These are phyloP conservation scores for Leccinum pachyderme DNA, from an alignment of 1,284 basidiomycete genomes.

Conservation along the genomic window DNA sequence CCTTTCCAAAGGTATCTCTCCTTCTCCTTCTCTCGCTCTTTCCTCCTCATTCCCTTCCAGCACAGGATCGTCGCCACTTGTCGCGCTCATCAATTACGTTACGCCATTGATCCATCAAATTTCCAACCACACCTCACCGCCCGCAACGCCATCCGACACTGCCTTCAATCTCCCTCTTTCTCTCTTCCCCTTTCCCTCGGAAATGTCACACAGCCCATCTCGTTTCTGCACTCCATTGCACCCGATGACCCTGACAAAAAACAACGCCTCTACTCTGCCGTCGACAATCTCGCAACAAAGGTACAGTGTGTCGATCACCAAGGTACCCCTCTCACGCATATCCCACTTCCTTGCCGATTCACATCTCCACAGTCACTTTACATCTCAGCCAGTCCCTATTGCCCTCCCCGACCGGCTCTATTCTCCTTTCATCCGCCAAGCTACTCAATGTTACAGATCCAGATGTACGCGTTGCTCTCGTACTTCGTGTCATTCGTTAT, in stretches of 20 bases:
- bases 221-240: constrained; percentile 22
- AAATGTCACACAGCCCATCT: constrained; percentile 31
- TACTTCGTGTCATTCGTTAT: constrained; percentile 65
- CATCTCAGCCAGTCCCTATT: constrained; percentile 36
- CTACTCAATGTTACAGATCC: constrained; percentile 38
- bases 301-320: constrained; percentile 37
- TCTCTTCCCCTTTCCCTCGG: constrained; percentile 33
- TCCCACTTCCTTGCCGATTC: constrained; percentile 13
- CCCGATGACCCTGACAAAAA: constrained; percentile 19
- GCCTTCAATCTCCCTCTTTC: constrained; percentile 31
- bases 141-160: constrained; percentile 65
- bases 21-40: neutral
- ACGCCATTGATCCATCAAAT: constrained; percentile 66
- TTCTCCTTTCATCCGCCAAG: constrained; percentile 41
- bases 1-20: constrained; percentile 58
- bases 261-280: constrained; percentile 37
- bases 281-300: constrained; percentile 33
- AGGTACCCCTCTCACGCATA: constrained; percentile 19
- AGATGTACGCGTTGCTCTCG: constrained; percentile 43
- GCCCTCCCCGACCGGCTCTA: constrained; percentile 50
- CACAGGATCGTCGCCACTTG: constrained; percentile 75
- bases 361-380: constrained; percentile 34
- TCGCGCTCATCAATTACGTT: constrained; percentile 54
- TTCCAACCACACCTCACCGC: constrained; percentile 66
- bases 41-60: constrained; percentile 37